Evolutionary conservation across 2,329 filamentous ascomycete genomes (phyloP).

Genomic region (Gliomastix tumulicola): DNA sequence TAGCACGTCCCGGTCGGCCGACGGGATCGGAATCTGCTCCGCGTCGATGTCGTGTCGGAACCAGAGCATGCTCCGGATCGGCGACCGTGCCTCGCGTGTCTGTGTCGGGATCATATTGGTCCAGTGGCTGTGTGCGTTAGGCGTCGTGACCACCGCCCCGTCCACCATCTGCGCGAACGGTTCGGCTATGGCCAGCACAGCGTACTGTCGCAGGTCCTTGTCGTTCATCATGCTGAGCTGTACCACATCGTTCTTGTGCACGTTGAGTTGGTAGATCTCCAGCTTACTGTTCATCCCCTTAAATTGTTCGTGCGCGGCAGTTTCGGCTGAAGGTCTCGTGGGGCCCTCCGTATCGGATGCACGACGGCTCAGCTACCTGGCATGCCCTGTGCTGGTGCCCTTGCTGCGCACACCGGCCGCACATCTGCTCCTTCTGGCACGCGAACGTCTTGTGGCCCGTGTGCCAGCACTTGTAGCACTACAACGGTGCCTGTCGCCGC

Average conservation of each 20-base stretch:
- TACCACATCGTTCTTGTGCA: neutral
- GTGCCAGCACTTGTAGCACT: slow-evolving; percentile 5
- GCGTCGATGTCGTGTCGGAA: slow-evolving; percentile 9
- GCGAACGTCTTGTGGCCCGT: slow-evolving; percentile 6
- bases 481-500: neutral
- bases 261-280: neutral
- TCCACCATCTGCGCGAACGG: neutral
- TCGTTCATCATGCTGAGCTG: neutral
- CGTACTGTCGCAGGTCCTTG: neutral
- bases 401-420: slow-evolving; percentile 2
- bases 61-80: slow-evolving; percentile 20
- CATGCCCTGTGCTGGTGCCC: neutral
- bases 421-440: slow-evolving; percentile 5
- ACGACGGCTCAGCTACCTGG: neutral
- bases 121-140: slow-evolving; percentile 18
- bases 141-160: slow-evolving; percentile 22
- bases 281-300: neutral
- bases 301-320: neutral
- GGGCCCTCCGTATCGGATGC: slow-evolving; percentile 1
- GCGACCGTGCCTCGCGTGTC: slow-evolving; percentile 1
- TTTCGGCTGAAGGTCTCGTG: slow-evolving; percentile 5
- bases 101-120: slow-evolving; percentile 5
- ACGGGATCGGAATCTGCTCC: neutral
- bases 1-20: slow-evolving; percentile 1
- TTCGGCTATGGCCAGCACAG: neutral